These are phyloP conservation scores for Coprinopsis sp. DNA, from an alignment of 768 basidiomycete species.

Conservation along the genomic window DNA sequence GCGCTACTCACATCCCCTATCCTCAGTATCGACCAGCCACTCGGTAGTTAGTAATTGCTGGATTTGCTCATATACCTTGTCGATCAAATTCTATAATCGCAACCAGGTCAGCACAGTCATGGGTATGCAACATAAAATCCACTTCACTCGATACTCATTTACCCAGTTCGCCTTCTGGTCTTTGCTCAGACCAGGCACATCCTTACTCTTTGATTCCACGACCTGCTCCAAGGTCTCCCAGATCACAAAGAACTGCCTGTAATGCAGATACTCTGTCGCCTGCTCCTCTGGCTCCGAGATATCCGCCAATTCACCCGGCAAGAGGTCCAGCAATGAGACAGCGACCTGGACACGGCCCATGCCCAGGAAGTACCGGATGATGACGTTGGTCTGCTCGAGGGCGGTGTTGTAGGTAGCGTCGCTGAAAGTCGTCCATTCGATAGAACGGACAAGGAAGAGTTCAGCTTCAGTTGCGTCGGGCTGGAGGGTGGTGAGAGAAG, in stretches of 20 bases:
- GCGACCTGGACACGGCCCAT: slow-evolving; percentile 74
- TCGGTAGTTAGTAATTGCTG: slow-evolving; percentile 70
- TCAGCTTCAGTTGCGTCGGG: slow-evolving; percentile 55
- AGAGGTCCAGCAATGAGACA: slow-evolving; percentile 48
- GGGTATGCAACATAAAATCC: not conserved
- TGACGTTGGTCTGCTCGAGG: slow-evolving; percentile 81
- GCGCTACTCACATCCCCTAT: slow-evolving; percentile 30
- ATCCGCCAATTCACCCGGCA: slow-evolving; percentile 58
- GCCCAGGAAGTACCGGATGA: slow-evolving; percentile 83
- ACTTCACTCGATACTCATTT: slow-evolving; percentile 54
- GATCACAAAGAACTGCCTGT: slow-evolving; percentile 71
- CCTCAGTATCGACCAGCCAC: slow-evolving; percentile 64
- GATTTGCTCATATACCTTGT: slow-evolving; percentile 60
- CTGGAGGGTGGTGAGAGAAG: slow-evolving; percentile 55
- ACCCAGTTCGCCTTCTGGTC: slow-evolving; percentile 61
- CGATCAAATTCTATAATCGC: slow-evolving; percentile 46
- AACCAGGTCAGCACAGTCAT: not conserved
- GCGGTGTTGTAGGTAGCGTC: slow-evolving; percentile 73
- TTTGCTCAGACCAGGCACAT: slow-evolving; percentile 52
- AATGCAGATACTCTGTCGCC: slow-evolving; percentile 74
- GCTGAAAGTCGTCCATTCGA: slow-evolving; percentile 89
- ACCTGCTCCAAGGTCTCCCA: slow-evolving; percentile 65
- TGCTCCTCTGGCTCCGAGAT: slow-evolving; percentile 67
- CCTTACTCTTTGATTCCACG: slow-evolving; percentile 54
- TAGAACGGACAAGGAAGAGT: slow-evolving; percentile 68